Conservation (phyloP, 2,329 filamentous ascomycete species). For the Penicillium frequentans region DNA sequence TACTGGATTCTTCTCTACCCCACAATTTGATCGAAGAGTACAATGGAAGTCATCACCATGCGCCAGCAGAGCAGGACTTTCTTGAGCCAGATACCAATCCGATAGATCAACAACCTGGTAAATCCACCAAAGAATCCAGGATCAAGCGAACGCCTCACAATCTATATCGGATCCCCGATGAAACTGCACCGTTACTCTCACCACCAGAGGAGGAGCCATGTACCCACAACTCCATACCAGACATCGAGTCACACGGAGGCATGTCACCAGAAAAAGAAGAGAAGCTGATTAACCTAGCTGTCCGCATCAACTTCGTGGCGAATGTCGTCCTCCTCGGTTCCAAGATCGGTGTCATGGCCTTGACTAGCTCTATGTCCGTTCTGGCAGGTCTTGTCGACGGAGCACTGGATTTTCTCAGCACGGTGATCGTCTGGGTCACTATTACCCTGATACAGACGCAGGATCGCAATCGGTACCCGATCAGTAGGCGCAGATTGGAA, state of each 20-base stretch:
- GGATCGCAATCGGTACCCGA: constrained; percentile 63
- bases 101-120: constrained; percentile 40
- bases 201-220: constrained; percentile 61
- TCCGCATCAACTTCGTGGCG: constrained; percentile 80
- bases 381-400: constrained; percentile 67
- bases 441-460: constrained; percentile 60
- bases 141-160: constrained; percentile 80
- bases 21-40: constrained; percentile 92
- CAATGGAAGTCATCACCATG: constrained; percentile 32
- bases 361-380: constrained; percentile 68
- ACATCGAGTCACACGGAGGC: constrained; percentile 44
- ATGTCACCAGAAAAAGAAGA: constrained; percentile 66
- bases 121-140: constrained; percentile 42
- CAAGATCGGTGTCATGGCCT: constrained; percentile 74
- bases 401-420: constrained; percentile 66
- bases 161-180: constrained; percentile 68
- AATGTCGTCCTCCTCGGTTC: constrained; percentile 73
- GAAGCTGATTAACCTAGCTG: constrained; percentile 78
- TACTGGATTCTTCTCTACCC: constrained; percentile 89
- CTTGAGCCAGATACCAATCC: background rate
- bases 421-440: constrained; percentile 62
- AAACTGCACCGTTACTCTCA: constrained; percentile 28
- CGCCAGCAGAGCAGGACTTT: background rate
- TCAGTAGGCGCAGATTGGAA: constrained; percentile 63
- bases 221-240: constrained; percentile 38